phyloP scores from a whole-genome alignment of 441 rosid genomes.

The Jatropha multifida region DNA sequence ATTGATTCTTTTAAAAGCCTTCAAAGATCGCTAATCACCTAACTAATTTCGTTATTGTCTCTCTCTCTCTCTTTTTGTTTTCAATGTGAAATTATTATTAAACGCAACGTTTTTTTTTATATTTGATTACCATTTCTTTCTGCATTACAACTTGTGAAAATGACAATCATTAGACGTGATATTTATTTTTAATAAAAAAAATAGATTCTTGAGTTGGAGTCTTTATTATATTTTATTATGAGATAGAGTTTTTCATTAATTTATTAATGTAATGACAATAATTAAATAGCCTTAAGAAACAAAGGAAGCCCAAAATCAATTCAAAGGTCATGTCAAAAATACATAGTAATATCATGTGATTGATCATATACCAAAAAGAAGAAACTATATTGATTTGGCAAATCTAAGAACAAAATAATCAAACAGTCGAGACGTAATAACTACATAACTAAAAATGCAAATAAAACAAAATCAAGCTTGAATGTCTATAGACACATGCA shows the following conservation, averaged over 20 bases:
- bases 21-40: neutral
- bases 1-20: slow-evolving; percentile 20
- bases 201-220: no score
- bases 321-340: neutral
- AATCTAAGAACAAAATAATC: slow-evolving; percentile 10
- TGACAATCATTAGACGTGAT: no score
- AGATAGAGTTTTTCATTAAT: no score
- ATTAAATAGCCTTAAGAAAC: no score
- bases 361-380: neutral
- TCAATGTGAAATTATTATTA: no score
- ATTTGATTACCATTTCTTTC: no score
- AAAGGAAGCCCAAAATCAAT: neutral
- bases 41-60: slow-evolving; percentile 6
- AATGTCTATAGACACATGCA: neutral
- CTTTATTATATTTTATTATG: no score
- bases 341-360: neutral
- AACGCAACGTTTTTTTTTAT: no score
- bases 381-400: neutral
- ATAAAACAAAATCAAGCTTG: slow-evolving; percentile 21
- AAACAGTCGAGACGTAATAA: slow-evolving; percentile 23
- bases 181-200: no score
- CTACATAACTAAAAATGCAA: slow-evolving; percentile 8
- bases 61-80: neutral
- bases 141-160: no score
- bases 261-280: no score